Evolutionary conservation across 257 asterid species (phyloP), one percentile per base, ranked within the genome.

Genomic region (Leonotis leonurus): DNA sequence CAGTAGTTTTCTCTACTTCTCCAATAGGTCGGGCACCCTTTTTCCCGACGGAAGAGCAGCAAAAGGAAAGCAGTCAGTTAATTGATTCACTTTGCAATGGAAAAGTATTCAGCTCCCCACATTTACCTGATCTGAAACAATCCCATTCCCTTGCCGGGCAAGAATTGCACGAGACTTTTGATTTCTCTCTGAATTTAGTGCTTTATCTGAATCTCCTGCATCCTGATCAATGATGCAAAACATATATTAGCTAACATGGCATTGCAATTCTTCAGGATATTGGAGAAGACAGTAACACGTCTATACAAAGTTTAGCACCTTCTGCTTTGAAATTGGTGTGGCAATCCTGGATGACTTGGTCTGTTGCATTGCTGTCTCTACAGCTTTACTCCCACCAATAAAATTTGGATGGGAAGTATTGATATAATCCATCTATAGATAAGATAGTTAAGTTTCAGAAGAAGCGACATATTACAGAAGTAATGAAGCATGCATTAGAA

Each of bases 71-170:
- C 29, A 54, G 65, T 69, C 54, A 52, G 69, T 56, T n/a, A n/a
- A n/a, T n/a, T n/a, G n/a, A n/a, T n/a, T n/a, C 51, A 44, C 27
- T 56, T 43, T 9, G 50, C 14, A 64, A 60, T 43, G 32, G 24
- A 56, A 63, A 3, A 49, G 29, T 26, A 58, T 12, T 32, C 27
- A 25, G 32, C 20, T 25, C 60, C 12, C 54, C 11, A 11, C 18
- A 54, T 64, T 68, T 67, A 87, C 99, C 86, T 87, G 97, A 65
- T 93, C 99, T 36, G 94, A 85, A 71, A 80, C 80, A 71, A 93
- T 75, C 49, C 97, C 99, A 79, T 88, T 90, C 52, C 57, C 89
- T 50, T 80, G 92, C 52, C 97, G 90, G 39, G 84, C 84, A 70
- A 93, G 83, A 72, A 93, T 81, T 48, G 83, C 91, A 20, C 96